Percentiles rank a stretch among this genome's conserved stretches.
Conservation (phyloP, 2,329 filamentous ascomycete genomes). For the Colletotrichum camelliae region DNA sequence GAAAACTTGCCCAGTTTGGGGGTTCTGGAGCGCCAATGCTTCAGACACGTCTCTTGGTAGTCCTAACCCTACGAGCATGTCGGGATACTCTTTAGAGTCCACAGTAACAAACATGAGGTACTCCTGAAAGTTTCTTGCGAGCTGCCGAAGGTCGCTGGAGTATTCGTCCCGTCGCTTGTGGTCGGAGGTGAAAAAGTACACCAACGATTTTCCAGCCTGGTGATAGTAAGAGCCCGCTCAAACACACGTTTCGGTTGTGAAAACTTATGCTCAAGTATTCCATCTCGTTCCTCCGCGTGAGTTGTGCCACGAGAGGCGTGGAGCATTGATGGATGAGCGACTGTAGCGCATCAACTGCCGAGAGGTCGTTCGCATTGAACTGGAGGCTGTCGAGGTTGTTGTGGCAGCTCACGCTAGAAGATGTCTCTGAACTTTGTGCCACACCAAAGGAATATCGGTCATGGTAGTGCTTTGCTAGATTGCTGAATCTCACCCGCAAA, state of each 20-base stretch:
- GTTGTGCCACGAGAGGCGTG: conserved; percentile 43
- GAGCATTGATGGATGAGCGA: conserved; percentile 41
- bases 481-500: conserved; percentile 32
- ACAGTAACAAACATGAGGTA: conserved; percentile 54
- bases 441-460: conserved; percentile 47
- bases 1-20: conserved; percentile 47
- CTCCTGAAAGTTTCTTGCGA: conserved; percentile 49
- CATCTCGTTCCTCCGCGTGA: conserved; percentile 49
- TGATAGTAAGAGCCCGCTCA: neutral
- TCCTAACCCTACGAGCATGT: conserved; percentile 45
- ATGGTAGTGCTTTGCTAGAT: conserved; percentile 37
- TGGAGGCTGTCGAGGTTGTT: conserved; percentile 43
- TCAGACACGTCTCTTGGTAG: conserved; percentile 45
- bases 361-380: conserved; percentile 34
- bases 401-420: conserved; percentile 33
- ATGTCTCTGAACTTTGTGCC: neutral
- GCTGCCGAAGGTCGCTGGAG: conserved; percentile 36
- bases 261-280: conserved; percentile 21
- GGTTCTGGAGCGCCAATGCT: conserved; percentile 48
- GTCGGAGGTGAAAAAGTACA: conserved; percentile 32
- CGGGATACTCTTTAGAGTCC: conserved; percentile 48
- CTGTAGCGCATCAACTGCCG: conserved; percentile 28
- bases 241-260: neutral
- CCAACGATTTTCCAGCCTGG: conserved; percentile 42
- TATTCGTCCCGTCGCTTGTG: conserved; percentile 38